Evolutionary conservation across 768 basidiomycete genomes (phyloP).

Genomic region (Tubosaeta sp.): DNA sequence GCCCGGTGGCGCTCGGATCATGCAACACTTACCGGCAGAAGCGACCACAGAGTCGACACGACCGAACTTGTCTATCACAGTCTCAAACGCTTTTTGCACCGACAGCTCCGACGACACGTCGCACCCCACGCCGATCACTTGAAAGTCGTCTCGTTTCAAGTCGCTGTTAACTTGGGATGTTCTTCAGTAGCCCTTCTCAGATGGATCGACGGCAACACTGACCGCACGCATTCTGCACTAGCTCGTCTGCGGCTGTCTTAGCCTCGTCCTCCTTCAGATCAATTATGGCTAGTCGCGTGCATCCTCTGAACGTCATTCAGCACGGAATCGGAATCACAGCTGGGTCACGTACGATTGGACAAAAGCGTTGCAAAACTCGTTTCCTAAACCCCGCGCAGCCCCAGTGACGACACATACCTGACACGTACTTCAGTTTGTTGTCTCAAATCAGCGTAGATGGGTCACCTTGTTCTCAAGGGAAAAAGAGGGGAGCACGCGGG

Average conservation of each 20-base stretch:
- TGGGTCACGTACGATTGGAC: constrained; percentile 25
- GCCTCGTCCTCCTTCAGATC: constrained; percentile 76
- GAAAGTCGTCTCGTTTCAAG: constrained; percentile 50
- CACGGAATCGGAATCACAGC: background rate
- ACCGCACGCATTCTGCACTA: constrained; percentile 53
- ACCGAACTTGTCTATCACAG: constrained; percentile 61
- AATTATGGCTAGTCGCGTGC: constrained; percentile 72
- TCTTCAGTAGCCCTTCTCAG: constrained; percentile 27
- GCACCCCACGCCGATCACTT: constrained; percentile 74
- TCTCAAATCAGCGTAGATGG: background rate
- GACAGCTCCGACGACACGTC: constrained; percentile 82
- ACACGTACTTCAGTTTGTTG: background rate
- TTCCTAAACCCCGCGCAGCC: constrained; percentile 85
- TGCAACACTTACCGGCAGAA: constrained; percentile 63
- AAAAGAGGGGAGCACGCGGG: constrained; percentile 65
- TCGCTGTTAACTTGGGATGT: constrained; percentile 49
- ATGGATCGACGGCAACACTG: constrained; percentile 23
- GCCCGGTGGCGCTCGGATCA: constrained; percentile 6
- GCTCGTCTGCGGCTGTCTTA: constrained; percentile 61
- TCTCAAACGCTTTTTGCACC: constrained; percentile 68
- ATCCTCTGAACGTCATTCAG: constrained; percentile 51
- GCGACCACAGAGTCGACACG: constrained; percentile 81
- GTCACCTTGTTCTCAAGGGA: constrained; percentile 74
- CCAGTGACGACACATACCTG: constrained; percentile 93
- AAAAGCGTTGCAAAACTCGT: constrained; percentile 89